These are phyloP conservation scores for Arthrobotrys entomopaga DNA, from an alignment of 2,329 filamentous ascomycete species.

Conservation along the genomic window DNA sequence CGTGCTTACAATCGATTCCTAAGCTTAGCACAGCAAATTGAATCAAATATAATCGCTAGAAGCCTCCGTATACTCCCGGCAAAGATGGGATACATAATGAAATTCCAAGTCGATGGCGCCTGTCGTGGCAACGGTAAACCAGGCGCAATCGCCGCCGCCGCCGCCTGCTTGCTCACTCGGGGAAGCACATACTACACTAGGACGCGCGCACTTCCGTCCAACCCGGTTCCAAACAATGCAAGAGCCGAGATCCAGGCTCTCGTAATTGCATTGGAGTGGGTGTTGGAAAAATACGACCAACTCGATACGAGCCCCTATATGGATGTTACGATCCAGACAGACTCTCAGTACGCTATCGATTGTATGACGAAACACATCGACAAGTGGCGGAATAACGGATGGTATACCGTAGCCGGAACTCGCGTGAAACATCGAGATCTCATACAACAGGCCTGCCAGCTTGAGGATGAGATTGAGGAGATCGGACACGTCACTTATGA, in stretches of 20 bases:
- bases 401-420: neutral
- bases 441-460: neutral
- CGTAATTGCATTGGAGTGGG: neutral
- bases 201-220: neutral
- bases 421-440: neutral
- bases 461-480: neutral
- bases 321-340: neutral
- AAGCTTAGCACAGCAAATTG: too few relatives aligned
- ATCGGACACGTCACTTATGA: neutral
- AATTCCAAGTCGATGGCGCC: neutral
- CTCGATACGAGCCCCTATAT: neutral
- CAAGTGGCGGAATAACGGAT: neutral
- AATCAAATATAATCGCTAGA: too few relatives aligned
- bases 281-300: neutral
- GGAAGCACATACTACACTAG: neutral
- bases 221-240: neutral
- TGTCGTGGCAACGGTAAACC: neutral
- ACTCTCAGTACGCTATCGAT: neutral
- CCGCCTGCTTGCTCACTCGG: neutral
- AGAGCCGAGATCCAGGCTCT: neutral
- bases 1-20: too few relatives aligned
- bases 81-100: slow-evolving; percentile 8
- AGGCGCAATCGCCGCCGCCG: neutral
- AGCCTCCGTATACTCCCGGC: too few relatives aligned
- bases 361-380: neutral